Percentiles rank a stretch among this genome's conserved stretches.
phyloP scores from a whole-genome alignment of 2,329 filamentous ascomycete genomes.

The Apiospora hydei region DNA sequence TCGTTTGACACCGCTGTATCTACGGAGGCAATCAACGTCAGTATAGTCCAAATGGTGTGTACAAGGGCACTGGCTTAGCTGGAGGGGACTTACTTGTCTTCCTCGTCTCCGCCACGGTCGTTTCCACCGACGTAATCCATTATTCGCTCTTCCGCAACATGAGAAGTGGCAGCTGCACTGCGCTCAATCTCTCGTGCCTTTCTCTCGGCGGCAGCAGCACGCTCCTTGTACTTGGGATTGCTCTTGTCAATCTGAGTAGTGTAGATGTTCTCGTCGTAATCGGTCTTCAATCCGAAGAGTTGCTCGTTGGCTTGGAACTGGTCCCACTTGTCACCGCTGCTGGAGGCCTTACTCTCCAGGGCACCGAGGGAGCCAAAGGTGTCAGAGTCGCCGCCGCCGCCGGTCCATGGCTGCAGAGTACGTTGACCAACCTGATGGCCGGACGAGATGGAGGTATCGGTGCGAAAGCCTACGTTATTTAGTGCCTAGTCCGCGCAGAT shows the following conservation, averaged over 20 bases:
- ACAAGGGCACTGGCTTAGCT: slow-evolving; percentile 11
- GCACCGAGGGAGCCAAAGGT: slow-evolving; percentile 55
- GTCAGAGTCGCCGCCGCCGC: slow-evolving; percentile 72
- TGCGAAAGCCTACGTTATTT: slow-evolving; percentile 69
- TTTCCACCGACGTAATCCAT: slow-evolving; percentile 69
- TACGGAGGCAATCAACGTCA: slow-evolving; percentile 42
- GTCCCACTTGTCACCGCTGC: slow-evolving; percentile 72
- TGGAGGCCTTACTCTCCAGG: slow-evolving; percentile 58
- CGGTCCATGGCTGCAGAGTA: slow-evolving; percentile 82
- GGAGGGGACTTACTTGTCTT: slow-evolving; percentile 76
- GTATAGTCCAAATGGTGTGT: slow-evolving; percentile 19
- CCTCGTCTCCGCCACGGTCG: slow-evolving; percentile 80
- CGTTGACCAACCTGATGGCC: slow-evolving; percentile 74
- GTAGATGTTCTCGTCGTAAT: slow-evolving; percentile 94
- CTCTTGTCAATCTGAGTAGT: slow-evolving; percentile 88
- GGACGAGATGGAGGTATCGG: slow-evolving; percentile 87
- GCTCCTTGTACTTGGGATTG: slow-evolving; percentile 81
- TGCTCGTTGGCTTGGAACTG: slow-evolving; percentile 92
- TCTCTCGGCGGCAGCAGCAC: slow-evolving; percentile 78
- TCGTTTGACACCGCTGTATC: slow-evolving; percentile 91
- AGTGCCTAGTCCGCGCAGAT: slow-evolving; percentile 28
- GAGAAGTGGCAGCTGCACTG: slow-evolving; percentile 75
- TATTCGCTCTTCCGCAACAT: slow-evolving; percentile 89
- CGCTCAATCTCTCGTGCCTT: slow-evolving; percentile 91
- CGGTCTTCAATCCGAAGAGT: slow-evolving; percentile 85